Conservation (phyloP, 2,329 filamentous ascomycete genomes). For the Albophoma yamanashiensis region DNA sequence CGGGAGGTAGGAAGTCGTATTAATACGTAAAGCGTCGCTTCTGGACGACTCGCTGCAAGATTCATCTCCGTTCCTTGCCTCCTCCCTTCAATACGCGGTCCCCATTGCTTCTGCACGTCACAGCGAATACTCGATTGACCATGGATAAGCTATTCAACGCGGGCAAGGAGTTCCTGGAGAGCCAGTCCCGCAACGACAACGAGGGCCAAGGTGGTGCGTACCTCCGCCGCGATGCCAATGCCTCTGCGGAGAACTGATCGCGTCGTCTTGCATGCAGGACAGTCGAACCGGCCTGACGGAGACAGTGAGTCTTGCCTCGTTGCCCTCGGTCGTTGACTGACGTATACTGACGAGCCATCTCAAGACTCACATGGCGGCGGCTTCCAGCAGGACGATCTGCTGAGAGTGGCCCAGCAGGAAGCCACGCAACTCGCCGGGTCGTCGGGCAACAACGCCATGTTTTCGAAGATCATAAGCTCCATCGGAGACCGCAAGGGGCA, state of each 20-base stretch:
- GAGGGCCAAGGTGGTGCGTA: slow-evolving; percentile 2
- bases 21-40: background rate
- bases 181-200: slow-evolving; percentile 14
- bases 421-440: slow-evolving; percentile 35
- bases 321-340: background rate
- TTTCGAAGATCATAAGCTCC: slow-evolving; percentile 34
- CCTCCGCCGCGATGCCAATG: background rate
- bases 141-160: slow-evolving; percentile 29
- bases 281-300: slow-evolving; percentile 2
- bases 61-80: background rate
- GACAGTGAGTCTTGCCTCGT: slow-evolving; percentile 4
- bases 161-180: slow-evolving; percentile 25
- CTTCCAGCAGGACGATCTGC: slow-evolving; percentile 4
- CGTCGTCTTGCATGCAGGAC: background rate
- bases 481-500: slow-evolving; percentile 38
- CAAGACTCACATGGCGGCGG: slow-evolving; percentile 5
- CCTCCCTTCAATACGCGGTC: background rate
- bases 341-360: background rate
- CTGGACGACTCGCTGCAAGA: background rate
- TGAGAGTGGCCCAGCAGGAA: slow-evolving; percentile 34
- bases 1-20: background rate
- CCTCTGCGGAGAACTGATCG: background rate
- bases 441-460: slow-evolving; percentile 36
- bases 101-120: background rate
- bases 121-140: slow-evolving; percentile 3